Evolutionary conservation across 108 stramenopile species (phyloP).

Genomic region (Schizochytrium sp.): DNA sequence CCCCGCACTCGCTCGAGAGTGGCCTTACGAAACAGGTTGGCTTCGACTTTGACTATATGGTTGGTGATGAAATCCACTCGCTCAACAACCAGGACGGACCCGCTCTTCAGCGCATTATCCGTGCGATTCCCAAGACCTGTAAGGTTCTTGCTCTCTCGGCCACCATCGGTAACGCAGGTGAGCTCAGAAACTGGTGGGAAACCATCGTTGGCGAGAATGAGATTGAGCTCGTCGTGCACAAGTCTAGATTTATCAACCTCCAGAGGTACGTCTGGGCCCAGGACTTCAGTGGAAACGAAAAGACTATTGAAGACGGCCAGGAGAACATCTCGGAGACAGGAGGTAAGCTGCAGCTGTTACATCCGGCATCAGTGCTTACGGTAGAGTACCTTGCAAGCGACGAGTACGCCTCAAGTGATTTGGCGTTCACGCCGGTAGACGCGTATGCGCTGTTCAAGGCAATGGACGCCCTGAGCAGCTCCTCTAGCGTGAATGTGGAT

Average conservation of each 20-base stretch:
- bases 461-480: conserved; percentile 51
- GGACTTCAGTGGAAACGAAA: conserved; percentile 79
- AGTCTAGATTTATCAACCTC: conserved; percentile 95
- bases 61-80: conserved; percentile 98
- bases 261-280: conserved; percentile 92
- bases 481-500: conserved; percentile 76
- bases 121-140: conserved; percentile 83
- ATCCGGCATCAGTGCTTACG: conserved; percentile 95
- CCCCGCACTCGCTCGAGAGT: conserved; percentile 92
- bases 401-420: conserved; percentile 77
- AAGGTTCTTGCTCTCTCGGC: conserved; percentile 96
- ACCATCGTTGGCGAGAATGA: conserved; percentile 85
- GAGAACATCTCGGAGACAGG: conserved; percentile 54
- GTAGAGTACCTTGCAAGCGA: conserved; percentile 79
- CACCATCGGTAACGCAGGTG: conserved; percentile 95
- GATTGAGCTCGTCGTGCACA: conserved; percentile 88
- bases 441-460: conserved; percentile 79
- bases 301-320: not conserved
- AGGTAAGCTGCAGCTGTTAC: conserved; percentile 82
- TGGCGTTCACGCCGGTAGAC: conserved; percentile 95
- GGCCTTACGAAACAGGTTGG: conserved; percentile 95
- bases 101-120: conserved; percentile 95
- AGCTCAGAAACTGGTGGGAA: conserved; percentile 92
- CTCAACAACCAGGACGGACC: conserved; percentile 97
- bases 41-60: conserved; percentile 97